Base-by-base conservation (phyloP, 2,329 filamentous ascomycete genomes). In the Cercospora sesami region DNA sequence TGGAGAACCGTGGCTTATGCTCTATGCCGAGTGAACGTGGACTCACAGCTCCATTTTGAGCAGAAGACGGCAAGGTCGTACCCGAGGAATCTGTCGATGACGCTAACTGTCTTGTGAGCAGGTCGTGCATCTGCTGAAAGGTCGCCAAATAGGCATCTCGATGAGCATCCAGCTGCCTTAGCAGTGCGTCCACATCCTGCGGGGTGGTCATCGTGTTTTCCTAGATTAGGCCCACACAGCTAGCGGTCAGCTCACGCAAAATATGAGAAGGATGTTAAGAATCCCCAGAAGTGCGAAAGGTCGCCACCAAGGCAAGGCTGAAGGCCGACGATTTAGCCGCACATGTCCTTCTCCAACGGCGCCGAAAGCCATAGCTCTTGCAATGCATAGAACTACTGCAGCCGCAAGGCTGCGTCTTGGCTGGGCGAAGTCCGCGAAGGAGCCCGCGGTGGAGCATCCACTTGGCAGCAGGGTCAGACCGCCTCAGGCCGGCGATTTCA, bases 121-220 rank as follows among this genome's bases (percentile, higher is more conserved):
- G 57, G 9, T 73, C 72, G 60, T 73, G 71, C 8, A 69, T 66
- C 45, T 69, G 63, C 33, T 64, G 61, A 31, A 73, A 70, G 31
- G 68, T 69, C 30, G 71, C 70, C 6, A 71, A 36, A 31, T 73
- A 74, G 5, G 72, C 72, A 48, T 72, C 67, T 39, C 67, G 64
- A 42, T 72, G 72, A 9, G 68, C 68, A 26, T 74, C 72, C 5
- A 74, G 67, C 57, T 68, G 64, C 64, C 67, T 70, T 5, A 74
- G 58, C 4, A 73, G 69, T 18, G 57, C 61, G 18, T 63, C 61
- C 2, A 63, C 45, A 55, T 63, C 61, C 21, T 63, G 30, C 18
- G 42, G 16, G 18, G 28, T 36, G 23, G 45, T 26, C 61, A 63
- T 55, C 23, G 5, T 55, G 10, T 7, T 16, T 30, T 23, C 14